phyloP scores from a whole-genome alignment of 352 stramenopile genomes.

The Aphanomyces stellatus region DNA sequence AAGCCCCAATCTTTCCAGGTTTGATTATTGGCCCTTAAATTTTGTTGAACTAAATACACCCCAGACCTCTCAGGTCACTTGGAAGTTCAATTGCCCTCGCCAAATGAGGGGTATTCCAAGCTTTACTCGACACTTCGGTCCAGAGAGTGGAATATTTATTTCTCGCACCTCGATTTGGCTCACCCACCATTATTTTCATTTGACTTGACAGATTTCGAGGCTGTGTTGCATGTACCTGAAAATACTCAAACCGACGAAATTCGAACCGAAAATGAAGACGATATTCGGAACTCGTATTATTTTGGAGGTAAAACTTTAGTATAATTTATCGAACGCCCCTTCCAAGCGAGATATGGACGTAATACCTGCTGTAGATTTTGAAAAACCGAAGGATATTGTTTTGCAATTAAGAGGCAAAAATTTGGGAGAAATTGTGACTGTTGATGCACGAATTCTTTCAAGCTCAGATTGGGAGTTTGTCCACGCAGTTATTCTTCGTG shows the following conservation, averaged over 20 bases:
- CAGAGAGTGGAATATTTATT: background rate
- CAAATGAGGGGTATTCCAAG: conserved; percentile 1
- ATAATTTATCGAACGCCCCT: too few relatives aligned
- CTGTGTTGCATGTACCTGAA: conserved; percentile 5
- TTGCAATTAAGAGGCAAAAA: background rate
- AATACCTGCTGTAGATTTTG: background rate
- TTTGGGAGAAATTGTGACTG: background rate
- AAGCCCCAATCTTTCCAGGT: background rate
- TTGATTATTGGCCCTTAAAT: too few relatives aligned
- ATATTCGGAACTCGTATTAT: too few relatives aligned
- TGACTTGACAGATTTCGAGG: background rate
- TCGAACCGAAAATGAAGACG: too few relatives aligned
- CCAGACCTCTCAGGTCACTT: background rate
- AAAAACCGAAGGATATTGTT: background rate
- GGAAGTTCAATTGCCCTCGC: conserved; percentile 12
- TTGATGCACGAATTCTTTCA: background rate
- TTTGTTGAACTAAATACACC: background rate
- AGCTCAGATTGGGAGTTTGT: conserved; percentile 12
- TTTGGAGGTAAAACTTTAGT: too few relatives aligned
- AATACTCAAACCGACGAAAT: too few relatives aligned
- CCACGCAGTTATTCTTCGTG: background rate
- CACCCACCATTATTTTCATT: conserved; percentile 1
- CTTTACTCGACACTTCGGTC: background rate
- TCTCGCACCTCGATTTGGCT: background rate
- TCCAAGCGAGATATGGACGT: background rate